These are phyloP conservation scores for Trebouxia gelatinosa DNA, from an alignment of 163 green algal genomes.

Conservation along the genomic window DNA sequence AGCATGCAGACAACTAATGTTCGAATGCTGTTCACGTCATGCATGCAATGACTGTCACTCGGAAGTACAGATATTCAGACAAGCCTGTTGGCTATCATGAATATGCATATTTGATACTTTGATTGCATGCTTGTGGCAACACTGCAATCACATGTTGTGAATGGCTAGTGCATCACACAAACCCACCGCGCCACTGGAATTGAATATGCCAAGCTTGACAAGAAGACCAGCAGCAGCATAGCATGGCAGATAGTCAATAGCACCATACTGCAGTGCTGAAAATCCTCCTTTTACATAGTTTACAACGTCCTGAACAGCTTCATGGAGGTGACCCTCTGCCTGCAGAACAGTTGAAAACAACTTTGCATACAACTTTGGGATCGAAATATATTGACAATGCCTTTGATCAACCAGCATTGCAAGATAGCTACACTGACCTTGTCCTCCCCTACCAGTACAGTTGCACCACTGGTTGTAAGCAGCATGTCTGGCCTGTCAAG, in stretches of 20 bases:
- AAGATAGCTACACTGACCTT: slow-evolving; percentile 10
- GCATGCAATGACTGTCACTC: not conserved
- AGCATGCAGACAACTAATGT: not conserved
- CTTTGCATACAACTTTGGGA: not conserved
- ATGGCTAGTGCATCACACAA: slow-evolving; percentile 1
- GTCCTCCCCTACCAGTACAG: slow-evolving; percentile 21
- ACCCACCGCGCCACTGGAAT: not conserved
- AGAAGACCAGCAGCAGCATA: slow-evolving; percentile 26
- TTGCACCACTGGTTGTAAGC: slow-evolving; percentile 10
- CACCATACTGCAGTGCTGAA: slow-evolving; percentile 20
- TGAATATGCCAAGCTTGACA: slow-evolving; percentile 23
- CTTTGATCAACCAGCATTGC: slow-evolving; percentile 10
- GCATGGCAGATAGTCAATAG: slow-evolving; percentile 3
- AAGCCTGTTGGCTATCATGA: not conserved
- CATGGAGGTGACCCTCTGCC: slow-evolving; percentile 20
- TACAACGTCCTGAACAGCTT: slow-evolving; percentile 21
- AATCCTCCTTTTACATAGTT: slow-evolving; percentile 19
- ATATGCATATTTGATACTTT: not conserved
- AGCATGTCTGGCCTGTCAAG: slow-evolving; percentile 28
- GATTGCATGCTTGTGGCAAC: not conserved
- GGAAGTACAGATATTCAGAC: slow-evolving; percentile 7
- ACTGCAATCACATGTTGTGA: not conserved
- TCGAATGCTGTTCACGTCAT: slow-evolving; percentile 7
- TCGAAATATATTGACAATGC: slow-evolving; percentile 4
- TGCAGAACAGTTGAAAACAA: slow-evolving; percentile 1